Conservation (phyloP, 202 grass and related monocot species). For the Carex arenaria region DNA sequence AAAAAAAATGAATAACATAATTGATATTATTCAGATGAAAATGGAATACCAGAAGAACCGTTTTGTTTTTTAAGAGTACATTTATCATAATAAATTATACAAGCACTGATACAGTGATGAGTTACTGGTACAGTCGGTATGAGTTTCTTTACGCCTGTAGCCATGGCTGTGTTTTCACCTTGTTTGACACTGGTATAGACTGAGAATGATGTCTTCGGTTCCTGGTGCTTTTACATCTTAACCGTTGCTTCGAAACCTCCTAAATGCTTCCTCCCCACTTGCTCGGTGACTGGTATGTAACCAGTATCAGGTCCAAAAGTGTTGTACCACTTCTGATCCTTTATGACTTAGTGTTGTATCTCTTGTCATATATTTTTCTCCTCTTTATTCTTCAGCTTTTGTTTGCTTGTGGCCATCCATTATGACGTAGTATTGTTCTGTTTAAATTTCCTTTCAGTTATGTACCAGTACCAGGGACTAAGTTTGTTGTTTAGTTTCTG, state of each 20-base stretch:
- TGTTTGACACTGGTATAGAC: background rate
- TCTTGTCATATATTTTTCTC: background rate
- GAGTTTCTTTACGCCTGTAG: background rate
- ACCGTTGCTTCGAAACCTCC: background rate
- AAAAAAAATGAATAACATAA: background rate
- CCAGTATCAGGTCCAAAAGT: background rate
- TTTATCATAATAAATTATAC: background rate
- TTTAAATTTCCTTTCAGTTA: background rate
- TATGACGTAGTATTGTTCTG: background rate
- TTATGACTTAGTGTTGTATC: background rate
- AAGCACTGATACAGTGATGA: background rate
- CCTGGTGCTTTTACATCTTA: background rate
- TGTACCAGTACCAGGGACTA: background rate
- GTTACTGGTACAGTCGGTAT: background rate
- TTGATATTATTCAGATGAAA: background rate
- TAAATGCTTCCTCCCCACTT: background rate
- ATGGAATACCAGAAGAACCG: background rate
- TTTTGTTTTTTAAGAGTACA: background rate
- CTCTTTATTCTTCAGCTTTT: background rate
- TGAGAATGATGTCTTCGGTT: too few relatives aligned
- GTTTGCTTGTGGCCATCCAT: background rate
- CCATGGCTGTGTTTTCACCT: background rate
- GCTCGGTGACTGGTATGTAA: background rate
- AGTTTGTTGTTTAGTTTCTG: background rate
- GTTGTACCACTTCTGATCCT: background rate